Evolutionary conservation across 2,329 filamentous ascomycete genomes (phyloP).

Genomic region (Sclerotiophoma versabilis): DNA sequence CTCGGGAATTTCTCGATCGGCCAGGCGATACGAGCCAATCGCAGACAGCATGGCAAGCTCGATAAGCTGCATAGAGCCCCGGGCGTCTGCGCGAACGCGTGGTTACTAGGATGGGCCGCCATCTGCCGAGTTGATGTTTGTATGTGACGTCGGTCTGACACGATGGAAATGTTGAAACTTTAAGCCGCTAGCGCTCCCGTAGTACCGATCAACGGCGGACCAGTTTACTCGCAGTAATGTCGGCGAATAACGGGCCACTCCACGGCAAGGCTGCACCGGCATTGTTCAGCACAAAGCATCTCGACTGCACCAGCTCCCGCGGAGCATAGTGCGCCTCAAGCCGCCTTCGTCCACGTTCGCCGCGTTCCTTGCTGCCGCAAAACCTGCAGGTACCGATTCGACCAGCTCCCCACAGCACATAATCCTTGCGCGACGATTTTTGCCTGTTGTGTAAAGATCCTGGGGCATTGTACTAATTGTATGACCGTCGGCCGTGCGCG

Average conservation of each 20-base stretch:
- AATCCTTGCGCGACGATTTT: neutral
- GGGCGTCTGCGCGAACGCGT: slow-evolving; percentile 27
- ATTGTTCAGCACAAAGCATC: slow-evolving; percentile 13
- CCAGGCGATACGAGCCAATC: slow-evolving; percentile 22
- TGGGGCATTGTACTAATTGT: neutral
- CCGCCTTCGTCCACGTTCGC: neutral
- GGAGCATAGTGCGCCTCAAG: neutral
- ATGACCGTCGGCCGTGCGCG: neutral
- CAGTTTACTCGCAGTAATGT: neutral
- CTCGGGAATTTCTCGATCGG: slow-evolving; percentile 20
- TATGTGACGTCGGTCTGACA: slow-evolving; percentile 46
- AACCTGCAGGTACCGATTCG: slow-evolving; percentile 14
- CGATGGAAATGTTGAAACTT: slow-evolving; percentile 22
- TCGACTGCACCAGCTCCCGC: slow-evolving; percentile 6
- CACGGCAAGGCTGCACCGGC: neutral
- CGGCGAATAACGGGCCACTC: neutral
- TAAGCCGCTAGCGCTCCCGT: slow-evolving; percentile 32
- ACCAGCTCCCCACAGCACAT: neutral
- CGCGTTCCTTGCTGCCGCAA: neutral
- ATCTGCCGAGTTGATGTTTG: slow-evolving; percentile 28
- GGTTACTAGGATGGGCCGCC: slow-evolving; percentile 15
- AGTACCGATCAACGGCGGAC: slow-evolving; percentile 2
- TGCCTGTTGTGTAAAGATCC: slow-evolving; percentile 1
- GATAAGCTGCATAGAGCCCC: slow-evolving; percentile 9
- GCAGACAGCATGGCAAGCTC: neutral